A percentile compares a stretch with the other conserved stretches of the same genome.
Conservation (phyloP, 1,284 basidiomycete species). For the Marasmius sp. region DNA sequence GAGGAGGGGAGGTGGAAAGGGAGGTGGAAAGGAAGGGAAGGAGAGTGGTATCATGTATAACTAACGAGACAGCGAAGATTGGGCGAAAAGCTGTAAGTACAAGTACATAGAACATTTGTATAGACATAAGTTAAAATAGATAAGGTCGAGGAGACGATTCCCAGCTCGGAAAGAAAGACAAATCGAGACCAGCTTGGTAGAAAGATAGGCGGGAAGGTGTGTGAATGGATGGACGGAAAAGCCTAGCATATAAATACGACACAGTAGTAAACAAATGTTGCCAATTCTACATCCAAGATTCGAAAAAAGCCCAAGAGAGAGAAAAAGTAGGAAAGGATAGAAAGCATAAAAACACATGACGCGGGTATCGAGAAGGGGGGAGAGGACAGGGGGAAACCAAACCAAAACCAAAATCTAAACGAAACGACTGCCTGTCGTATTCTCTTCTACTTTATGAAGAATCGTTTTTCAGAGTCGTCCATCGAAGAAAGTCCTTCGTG, state of each 20-base stretch:
- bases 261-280: not conserved
- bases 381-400: not conserved
- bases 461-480: too few species aligned
- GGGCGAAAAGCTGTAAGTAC: not conserved
- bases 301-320: not conserved
- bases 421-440: not conserved
- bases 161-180: not conserved
- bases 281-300: not conserved
- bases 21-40: not conserved
- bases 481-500: too few species aligned
- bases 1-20: not conserved
- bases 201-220: not conserved
- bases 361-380: not conserved
- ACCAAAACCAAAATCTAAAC: not conserved
- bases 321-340: not conserved
- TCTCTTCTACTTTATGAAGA: too few species aligned
- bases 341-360: not conserved
- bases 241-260: not conserved
- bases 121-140: not conserved
- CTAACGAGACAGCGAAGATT: not conserved
- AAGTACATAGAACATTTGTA: not conserved
- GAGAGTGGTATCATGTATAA: not conserved
- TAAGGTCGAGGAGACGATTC: not conserved
- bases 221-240: not conserved
- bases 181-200: not conserved